Evolutionary conservation across 371 early-diverging fungal species (phyloP), one percentile per base, ranked within the genome.

Genomic region (Gilbertella persicaria): DNA sequence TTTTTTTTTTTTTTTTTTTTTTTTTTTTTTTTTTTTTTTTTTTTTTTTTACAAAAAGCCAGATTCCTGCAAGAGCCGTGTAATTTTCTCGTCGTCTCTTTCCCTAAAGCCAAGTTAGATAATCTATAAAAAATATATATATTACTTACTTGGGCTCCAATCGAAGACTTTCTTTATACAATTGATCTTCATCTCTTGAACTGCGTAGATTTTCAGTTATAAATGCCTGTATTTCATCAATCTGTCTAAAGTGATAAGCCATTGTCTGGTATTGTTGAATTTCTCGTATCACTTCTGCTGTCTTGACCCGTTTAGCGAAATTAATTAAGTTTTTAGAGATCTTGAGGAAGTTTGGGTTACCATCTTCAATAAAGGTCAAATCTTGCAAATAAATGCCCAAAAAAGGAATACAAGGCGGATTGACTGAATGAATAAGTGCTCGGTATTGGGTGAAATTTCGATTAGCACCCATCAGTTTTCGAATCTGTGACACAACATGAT

Each of bases 371-470:
- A 96, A 94, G 2, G 96, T 95, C 44, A 98, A 66, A 61, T 98
- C 97, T 51, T 92, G 93, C 16, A 96, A 71, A 62, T 92, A 93
- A 38, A 88, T 82, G n/a, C 91, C 95, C 28, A 97, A 77, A 67
- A 94, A 96, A 0, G 98, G 98, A 5, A 97, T 89, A 61, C 94
- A 94, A 0, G 97, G 97, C 29, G 96, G 96, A 60, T 91, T 91
- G 40, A 88, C 83, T 3, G 87, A 84, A 62, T 92, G 93, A 38
- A 97, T 80, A 42, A 88, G 71, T 29, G 88, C 92, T 56, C 97
- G 89, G 73, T 97, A 97, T 43, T 80, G 80, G 46, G 79, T 73
- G 64, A 91, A 96, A 73, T 95, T 96, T 57, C 84, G 85, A 55
- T 86, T 83, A 12, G 90, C 79, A 45, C 87, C 84, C 90, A 95